phyloP scores from a whole-genome alignment of 2,329 filamentous ascomycete genomes.

The Xylaria sp. region DNA sequence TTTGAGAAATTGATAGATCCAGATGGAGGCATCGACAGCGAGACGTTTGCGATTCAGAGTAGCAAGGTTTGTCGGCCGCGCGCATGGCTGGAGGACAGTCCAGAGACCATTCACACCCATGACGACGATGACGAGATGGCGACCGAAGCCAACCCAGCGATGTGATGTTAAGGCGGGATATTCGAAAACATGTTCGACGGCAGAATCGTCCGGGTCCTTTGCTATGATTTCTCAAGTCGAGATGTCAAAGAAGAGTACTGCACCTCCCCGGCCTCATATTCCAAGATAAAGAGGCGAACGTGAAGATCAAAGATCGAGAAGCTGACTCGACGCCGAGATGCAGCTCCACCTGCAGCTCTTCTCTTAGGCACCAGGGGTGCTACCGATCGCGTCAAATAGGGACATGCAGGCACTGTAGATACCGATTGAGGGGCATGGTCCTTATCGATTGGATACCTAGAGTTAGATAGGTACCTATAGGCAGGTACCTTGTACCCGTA shows the following conservation, averaged over 20 bases:
- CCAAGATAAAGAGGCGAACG: not conserved
- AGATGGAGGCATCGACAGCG: conserved; percentile 97
- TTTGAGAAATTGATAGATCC: conserved; percentile 99
- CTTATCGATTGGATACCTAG: no score
- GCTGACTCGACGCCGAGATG: conserved; percentile 22
- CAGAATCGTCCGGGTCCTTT: not conserved
- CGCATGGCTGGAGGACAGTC: conserved; percentile 94
- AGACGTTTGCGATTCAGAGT: conserved; percentile 96
- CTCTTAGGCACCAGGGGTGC: not conserved
- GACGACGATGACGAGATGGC: conserved; percentile 34
- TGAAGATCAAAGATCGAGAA: not conserved
- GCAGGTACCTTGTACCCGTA: no score
- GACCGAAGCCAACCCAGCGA: conserved; percentile 21
- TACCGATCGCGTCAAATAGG: not conserved
- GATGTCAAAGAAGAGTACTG: not conserved
- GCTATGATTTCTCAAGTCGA: not conserved
- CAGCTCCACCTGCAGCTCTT: not conserved
- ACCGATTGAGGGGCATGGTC: not conserved
- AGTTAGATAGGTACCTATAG: not conserved
- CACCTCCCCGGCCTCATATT: not conserved
- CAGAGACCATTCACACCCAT: conserved; percentile 99
- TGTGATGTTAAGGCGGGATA: conserved; percentile 31
- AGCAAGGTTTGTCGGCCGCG: conserved; percentile 93
- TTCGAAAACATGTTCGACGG: conserved; percentile 29
- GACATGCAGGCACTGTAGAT: not conserved